Conservation (phyloP, 2,329 filamentous ascomycete genomes). For the Fusarium cyanostomum region DNA sequence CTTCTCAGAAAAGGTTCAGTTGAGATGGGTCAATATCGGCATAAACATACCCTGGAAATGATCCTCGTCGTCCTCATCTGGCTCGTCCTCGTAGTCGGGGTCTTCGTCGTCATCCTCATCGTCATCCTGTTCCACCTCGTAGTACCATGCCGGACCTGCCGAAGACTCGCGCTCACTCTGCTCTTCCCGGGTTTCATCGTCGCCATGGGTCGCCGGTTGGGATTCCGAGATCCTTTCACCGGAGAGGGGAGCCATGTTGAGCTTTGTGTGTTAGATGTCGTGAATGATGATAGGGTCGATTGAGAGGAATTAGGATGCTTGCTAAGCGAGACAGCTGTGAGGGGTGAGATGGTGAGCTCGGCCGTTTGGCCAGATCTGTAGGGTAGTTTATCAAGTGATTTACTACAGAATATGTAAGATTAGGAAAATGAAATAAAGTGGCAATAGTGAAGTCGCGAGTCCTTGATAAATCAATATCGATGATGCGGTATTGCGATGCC, state of each 20-base stretch:
- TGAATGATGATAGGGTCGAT: neutral
- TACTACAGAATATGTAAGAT: conserved; percentile 5
- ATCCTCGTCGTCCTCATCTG: conserved; percentile 42
- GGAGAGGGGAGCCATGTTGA: conserved; percentile 24
- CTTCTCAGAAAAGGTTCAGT: neutral
- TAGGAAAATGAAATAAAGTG: neutral
- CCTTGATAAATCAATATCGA: conserved; percentile 23
- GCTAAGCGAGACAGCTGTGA: conserved; percentile 31
- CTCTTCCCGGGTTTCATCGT: conserved; percentile 13
- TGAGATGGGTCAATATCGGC: neutral
- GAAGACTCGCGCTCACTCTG: conserved; percentile 23
- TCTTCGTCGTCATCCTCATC: conserved; percentile 48
- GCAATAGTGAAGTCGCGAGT: neutral
- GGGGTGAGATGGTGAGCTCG: conserved; percentile 16
- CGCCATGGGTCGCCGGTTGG: neutral
- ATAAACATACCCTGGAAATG: conserved; percentile 34
- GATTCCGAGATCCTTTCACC: conserved; percentile 15
- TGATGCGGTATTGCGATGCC: conserved; percentile 26
- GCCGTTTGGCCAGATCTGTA: neutral
- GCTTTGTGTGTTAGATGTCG: neutral
- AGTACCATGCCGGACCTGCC: conserved; percentile 21
- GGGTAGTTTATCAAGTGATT: conserved; percentile 2
- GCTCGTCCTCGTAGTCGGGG: conserved; percentile 39
- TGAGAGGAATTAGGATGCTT: conserved; percentile 20
- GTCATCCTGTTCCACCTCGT: conserved; percentile 43